Conservation (phyloP, 345 rosid genomes). For the Noccaea caerulescens region DNA sequence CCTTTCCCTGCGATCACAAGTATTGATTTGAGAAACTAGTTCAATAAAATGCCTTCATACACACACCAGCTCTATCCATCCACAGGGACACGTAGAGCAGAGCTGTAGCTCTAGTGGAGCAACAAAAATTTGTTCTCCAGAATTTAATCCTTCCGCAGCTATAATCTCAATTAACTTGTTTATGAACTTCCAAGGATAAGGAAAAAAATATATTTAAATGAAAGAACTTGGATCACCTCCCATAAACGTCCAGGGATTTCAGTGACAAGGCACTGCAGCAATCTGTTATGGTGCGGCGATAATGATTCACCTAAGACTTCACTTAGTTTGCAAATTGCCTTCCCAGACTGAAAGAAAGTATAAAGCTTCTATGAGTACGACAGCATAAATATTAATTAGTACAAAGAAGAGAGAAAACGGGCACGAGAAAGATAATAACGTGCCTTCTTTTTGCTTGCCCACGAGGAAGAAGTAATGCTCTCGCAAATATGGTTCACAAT, state of each 20-base stretch:
- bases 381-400: constrained; percentile 16
- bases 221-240: constrained; percentile 63
- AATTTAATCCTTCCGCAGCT: constrained; percentile 13
- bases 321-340: constrained; percentile 77
- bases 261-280: constrained; percentile 69
- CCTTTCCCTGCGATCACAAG: constrained; percentile 71
- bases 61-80: not conserved
- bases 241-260: constrained; percentile 94
- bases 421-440: constrained; percentile 9
- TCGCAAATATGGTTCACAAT: constrained; percentile 74
- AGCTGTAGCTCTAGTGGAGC: constrained; percentile 5
- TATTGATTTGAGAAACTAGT: constrained; percentile 31
- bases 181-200: constrained; percentile 11
- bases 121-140: not conserved
- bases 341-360: constrained; percentile 66
- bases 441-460: constrained; percentile 90
- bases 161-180: constrained; percentile 10
- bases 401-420: constrained; percentile 2
- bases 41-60: not conserved
- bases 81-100: constrained; percentile 23
- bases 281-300: constrained; percentile 59
- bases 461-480: constrained; percentile 79
- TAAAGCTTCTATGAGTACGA: constrained; percentile 23
- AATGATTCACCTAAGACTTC: constrained; percentile 86
- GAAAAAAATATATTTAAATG: not conserved